Conservation (phyloP, 1,284 basidiomycete genomes). For the Pholiota adiposa region DNA sequence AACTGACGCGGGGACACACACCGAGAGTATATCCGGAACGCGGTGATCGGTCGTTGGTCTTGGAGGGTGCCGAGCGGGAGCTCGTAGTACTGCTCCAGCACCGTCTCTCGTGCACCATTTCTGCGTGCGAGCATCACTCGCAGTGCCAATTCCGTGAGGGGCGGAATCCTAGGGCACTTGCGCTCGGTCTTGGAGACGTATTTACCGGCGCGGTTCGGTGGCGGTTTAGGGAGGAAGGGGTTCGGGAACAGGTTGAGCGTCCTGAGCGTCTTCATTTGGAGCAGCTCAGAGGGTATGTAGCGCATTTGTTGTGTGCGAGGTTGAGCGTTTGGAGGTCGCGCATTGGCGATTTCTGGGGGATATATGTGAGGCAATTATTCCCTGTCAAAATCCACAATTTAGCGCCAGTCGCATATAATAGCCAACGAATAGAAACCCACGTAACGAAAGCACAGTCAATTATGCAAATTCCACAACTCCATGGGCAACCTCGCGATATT, state of each 20-base stretch:
- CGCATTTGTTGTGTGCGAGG: slow-evolving; percentile 60
- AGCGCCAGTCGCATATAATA: neutral
- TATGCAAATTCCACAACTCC: slow-evolving; percentile 54
- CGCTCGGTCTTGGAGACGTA: slow-evolving; percentile 22
- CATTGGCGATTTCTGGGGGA: slow-evolving; percentile 73
- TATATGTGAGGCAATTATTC: slow-evolving; percentile 54
- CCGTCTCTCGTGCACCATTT: slow-evolving; percentile 12
- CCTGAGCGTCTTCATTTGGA: slow-evolving; percentile 50
- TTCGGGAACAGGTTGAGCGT: slow-evolving; percentile 56
- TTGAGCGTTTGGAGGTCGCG: slow-evolving; percentile 63
- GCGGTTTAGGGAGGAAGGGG: slow-evolving; percentile 49
- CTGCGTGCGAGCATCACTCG: slow-evolving; percentile 24
- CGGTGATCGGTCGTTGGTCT: slow-evolving; percentile 17
- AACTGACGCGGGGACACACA: slow-evolving; percentile 44
- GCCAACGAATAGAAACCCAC: slow-evolving; percentile 44
- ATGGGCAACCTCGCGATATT: slow-evolving; percentile 50
- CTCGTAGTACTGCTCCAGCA: slow-evolving; percentile 22
- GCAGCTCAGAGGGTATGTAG: slow-evolving; percentile 71
- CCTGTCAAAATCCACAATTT: slow-evolving; percentile 38
- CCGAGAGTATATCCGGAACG: slow-evolving; percentile 33
- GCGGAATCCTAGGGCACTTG: slow-evolving; percentile 17
- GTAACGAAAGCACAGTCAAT: slow-evolving; percentile 59
- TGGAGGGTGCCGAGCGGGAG: slow-evolving; percentile 23
- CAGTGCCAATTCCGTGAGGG: slow-evolving; percentile 27
- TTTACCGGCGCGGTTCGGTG: slow-evolving; percentile 16